Evolutionary conservation across 768 basidiomycete species (phyloP), one percentile per base, ranked within the genome.

Genomic region (Scleroderma bovista): DNA sequence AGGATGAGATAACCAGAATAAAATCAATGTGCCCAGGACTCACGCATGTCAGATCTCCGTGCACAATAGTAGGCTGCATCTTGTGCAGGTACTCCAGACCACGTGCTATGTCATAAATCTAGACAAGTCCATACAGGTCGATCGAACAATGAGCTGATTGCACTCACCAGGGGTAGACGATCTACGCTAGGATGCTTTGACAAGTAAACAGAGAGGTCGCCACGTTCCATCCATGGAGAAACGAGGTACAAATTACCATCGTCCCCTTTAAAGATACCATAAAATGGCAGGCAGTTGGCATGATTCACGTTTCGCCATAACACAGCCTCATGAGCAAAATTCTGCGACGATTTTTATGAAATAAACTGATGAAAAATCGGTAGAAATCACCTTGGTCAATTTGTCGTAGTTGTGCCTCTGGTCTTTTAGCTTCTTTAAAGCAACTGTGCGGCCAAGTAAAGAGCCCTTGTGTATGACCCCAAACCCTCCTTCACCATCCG

Each of bases 41-140:
- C 46, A 75, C 75, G 26, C 68, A 68, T 57, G 74, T 75, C 19
- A 75, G 51, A 47, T 75, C 75, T 10, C 75, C 74, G 17, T 75
- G 74, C 12, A 69, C 53, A 15, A 76, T 65, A 1, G 74, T 72
- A 22, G 71, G 71, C 29, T 63, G 48, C 51, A 66, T 60, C 7
- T 59, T 58, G 45, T 76, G 74, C 19, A 75, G 57, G 48, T 72
- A 74, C 33, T 60, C 59, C 7, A 75, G 51, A 19, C 72, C 75
- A 2, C 38, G 52, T 6, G 71, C 72, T 16, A 70, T 55, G 33
- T 73, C 71, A n/a, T 57, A 51, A 19, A 75, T 50, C 75, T 75
- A 37, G 13, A 9, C 2, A 45, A 51, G 4, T 36, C 62, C 44
- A 49, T 51, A 16, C 20, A 2, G 43, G 8, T 26, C 3, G n/a